Conservation (phyloP, 805 yeast genomes). For the Wickerhamomyces hampshirensis region DNA sequence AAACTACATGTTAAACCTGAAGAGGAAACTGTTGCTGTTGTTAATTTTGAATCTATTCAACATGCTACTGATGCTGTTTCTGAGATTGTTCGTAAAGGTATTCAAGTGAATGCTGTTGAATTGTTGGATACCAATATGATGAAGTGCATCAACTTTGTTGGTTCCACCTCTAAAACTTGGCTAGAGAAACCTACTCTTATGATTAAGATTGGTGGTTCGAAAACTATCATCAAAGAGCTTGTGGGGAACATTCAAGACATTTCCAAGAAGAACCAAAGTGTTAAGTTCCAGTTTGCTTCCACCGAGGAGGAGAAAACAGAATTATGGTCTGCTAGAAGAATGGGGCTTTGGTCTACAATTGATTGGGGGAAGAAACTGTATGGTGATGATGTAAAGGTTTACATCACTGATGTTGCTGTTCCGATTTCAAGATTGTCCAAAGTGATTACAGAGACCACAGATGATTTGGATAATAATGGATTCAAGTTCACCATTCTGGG, state of each 20-base stretch:
- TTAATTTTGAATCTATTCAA: constrained; percentile 59
- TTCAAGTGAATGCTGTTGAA: constrained; percentile 71
- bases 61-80: constrained; percentile 72
- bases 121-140: constrained; percentile 68
- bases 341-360: constrained; percentile 58
- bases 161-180: constrained; percentile 50
- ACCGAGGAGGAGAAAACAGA: constrained; percentile 58
- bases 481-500: constrained; percentile 61
- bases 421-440: constrained; percentile 65
- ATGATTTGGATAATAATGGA: constrained; percentile 49
- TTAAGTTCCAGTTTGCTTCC: constrained; percentile 58
- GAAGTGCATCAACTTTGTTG: constrained; percentile 56
- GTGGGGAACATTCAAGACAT: constrained; percentile 44
- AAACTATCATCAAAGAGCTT: constrained; percentile 42
- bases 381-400: constrained; percentile 45
- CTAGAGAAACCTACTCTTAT: constrained; percentile 56
- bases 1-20: constrained; percentile 63
- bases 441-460: constrained; percentile 58
- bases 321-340: constrained; percentile 73
- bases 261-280: constrained; percentile 49
- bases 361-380: constrained; percentile 53
- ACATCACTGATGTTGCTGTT: constrained; percentile 83
- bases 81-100: constrained; percentile 55
- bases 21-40: constrained; percentile 62
- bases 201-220: constrained; percentile 57